Conservation (phyloP, 495 filamentous ascomycete genomes). For the Daldinia concentrica region DNA sequence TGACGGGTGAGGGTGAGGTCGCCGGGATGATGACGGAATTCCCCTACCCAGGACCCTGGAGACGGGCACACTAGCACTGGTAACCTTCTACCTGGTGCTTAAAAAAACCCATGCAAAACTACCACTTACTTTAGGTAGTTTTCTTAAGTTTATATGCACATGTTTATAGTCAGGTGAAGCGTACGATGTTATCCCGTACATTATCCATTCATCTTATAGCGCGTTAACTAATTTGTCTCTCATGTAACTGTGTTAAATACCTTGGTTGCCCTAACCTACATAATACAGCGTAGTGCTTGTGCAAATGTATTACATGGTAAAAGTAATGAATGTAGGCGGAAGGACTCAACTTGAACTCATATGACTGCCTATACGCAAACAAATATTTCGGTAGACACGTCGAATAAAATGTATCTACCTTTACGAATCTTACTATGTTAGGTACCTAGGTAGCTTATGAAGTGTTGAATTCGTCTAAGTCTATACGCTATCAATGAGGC, state of each 20-base stretch:
- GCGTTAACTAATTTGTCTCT: neutral
- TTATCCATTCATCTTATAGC: neutral
- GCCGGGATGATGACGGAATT: slow-evolving; percentile 44
- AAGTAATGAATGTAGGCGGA: neutral
- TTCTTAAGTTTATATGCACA: too few relatives aligned
- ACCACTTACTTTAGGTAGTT: neutral
- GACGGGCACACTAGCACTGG: slow-evolving; percentile 28
- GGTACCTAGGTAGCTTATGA: neutral
- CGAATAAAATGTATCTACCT: neutral
- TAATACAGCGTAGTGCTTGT: neutral
- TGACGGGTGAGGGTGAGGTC: slow-evolving; percentile 30
- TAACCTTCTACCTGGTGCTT: neutral
- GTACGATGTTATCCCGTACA: neutral
- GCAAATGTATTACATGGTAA: neutral
- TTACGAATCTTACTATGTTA: neutral
- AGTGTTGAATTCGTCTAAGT: neutral
- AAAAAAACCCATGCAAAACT: neutral
- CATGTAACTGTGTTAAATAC: neutral
- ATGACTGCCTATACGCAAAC: neutral
- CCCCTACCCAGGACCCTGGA: slow-evolving; percentile 32
- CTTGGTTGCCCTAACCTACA: neutral
- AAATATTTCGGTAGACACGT: neutral
- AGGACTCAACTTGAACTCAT: neutral
- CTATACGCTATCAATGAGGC: neutral
- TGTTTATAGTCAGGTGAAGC: neutral